A percentile compares a stretch with the other conserved stretches of the same genome.
These are phyloP conservation scores for Jackrogersella minutella DNA, from an alignment of 495 filamentous ascomycete genomes.

Conservation along the genomic window DNA sequence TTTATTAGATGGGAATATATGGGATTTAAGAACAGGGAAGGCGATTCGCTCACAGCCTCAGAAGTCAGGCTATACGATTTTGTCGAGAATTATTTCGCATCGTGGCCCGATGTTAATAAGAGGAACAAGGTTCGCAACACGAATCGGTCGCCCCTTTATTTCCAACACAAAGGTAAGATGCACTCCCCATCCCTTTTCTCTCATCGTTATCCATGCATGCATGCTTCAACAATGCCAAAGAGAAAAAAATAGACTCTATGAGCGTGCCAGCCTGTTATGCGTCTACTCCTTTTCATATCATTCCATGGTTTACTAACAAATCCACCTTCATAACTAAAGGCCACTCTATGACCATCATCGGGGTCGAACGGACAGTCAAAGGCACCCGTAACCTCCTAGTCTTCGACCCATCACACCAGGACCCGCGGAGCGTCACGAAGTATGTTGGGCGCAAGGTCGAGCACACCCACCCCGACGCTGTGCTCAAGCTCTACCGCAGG, in stretches of 20 bases:
- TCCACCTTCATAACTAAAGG: conserved; percentile 52
- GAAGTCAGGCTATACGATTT: conserved; percentile 63
- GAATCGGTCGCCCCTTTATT: conserved; percentile 81
- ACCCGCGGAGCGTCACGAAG: conserved; percentile 67
- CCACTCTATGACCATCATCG: conserved; percentile 92
- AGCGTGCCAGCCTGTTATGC: too few relatives aligned
- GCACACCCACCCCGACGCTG: conserved; percentile 56
- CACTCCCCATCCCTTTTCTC: background rate
- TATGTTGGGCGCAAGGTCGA: conserved; percentile 53
- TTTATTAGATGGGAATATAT: conserved; percentile 46
- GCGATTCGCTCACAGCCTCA: conserved; percentile 38
- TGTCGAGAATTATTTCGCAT: conserved; percentile 77
- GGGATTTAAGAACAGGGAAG: conserved; percentile 47
- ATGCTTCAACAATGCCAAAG: too few relatives aligned
- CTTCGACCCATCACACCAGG: conserved; percentile 88
- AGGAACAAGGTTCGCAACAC: conserved; percentile 70
- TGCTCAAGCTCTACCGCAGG: conserved; percentile 76
- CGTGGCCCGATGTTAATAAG: conserved; percentile 47
- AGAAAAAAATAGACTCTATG: too few relatives aligned
- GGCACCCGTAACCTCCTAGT: conserved; percentile 78
- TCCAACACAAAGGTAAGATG: conserved; percentile 77
- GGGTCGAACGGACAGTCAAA: conserved; percentile 73
- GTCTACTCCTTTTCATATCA: background rate
- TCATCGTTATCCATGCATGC: too few relatives aligned
- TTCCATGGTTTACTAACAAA: conserved; percentile 1